These are phyloP conservation scores for Elaeis oleifera DNA, from an alignment of 202 grass and related monocot genomes.

Conservation along the genomic window DNA sequence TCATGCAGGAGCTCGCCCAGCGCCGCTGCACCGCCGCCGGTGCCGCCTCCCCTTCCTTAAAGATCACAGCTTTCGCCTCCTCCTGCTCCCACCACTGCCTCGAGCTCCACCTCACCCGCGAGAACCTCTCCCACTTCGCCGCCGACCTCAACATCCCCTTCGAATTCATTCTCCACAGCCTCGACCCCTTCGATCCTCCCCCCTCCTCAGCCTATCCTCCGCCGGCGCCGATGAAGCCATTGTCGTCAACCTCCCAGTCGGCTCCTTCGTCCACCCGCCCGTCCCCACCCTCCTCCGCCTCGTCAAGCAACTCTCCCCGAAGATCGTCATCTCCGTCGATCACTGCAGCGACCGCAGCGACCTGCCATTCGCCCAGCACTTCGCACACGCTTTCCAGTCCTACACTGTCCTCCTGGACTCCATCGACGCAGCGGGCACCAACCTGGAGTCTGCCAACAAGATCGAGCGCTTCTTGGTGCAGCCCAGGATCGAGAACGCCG, in stretches of 20 bases:
- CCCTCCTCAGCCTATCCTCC: conserved; percentile 1
- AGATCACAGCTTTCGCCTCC: conserved; percentile 37
- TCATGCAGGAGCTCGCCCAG: conserved; percentile 49
- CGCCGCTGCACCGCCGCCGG: conserved; percentile 5
- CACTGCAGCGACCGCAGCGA: conserved; percentile 28
- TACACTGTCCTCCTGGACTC: conserved; percentile 35
- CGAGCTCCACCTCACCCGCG: conserved; percentile 38
- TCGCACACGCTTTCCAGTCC: conserved; percentile 24
- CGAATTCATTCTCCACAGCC: conserved; percentile 29
- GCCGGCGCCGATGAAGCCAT: conserved; percentile 24
- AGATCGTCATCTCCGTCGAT: conserved; percentile 40
- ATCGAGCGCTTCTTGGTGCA: conserved; percentile 37
- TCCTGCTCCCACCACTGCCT: conserved; percentile 30
- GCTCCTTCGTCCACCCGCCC: not conserved
- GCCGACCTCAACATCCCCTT: conserved; percentile 33
- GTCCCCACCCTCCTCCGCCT: conserved; percentile 22
- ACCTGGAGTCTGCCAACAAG: conserved; percentile 29
- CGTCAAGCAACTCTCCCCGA: conserved; percentile 34
- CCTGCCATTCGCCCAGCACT: conserved; percentile 29
- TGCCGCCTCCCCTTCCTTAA: not conserved
- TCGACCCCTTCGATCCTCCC: conserved; percentile 20
- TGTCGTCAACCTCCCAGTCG: conserved; percentile 27
- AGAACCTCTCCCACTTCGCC: conserved; percentile 40
- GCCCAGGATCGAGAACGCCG: conserved; percentile 27
- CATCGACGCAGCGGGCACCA: conserved; percentile 21